Evolutionary conservation across 352 stramenopile species (phyloP).

Genomic region (Aphanomyces euteiches): DNA sequence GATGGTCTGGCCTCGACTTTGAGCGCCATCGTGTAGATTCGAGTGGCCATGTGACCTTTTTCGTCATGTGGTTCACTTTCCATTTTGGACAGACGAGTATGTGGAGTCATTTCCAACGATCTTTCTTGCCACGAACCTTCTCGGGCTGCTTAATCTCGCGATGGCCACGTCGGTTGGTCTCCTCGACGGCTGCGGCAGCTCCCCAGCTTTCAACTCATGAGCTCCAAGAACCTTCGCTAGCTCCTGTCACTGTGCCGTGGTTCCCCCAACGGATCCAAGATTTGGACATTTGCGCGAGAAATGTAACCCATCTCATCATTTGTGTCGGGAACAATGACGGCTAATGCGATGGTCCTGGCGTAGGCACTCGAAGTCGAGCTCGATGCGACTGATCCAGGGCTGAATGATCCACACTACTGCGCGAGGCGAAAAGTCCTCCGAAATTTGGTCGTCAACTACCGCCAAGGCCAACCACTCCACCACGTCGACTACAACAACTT

Average conservation of each 20-base stretch:
- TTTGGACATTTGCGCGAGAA: conserved; percentile 3
- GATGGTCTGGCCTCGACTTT: too few relatives aligned
- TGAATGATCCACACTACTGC: background rate
- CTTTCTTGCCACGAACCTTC: too few relatives aligned
- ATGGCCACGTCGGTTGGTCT: too few relatives aligned
- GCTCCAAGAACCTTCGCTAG: too few relatives aligned
- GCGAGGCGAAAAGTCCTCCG: background rate
- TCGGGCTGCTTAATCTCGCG: too few relatives aligned
- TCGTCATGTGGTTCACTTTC: too few relatives aligned
- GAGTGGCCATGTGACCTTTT: too few relatives aligned
- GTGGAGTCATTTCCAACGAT: too few relatives aligned
- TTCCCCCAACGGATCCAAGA: conserved; percentile 35
- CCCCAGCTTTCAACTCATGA: too few relatives aligned
- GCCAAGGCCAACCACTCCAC: background rate
- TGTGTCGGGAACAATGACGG: background rate
- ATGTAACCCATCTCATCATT: background rate
- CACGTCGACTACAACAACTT: conserved; percentile 1
- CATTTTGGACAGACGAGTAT: too few relatives aligned
- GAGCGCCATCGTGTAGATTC: too few relatives aligned
- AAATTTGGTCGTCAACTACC: background rate
- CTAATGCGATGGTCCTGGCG: background rate
- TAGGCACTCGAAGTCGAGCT: background rate
- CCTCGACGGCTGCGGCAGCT: too few relatives aligned
- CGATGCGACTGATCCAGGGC: background rate
- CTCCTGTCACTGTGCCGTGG: conserved; percentile 44